Conservation (phyloP, 2,329 filamentous ascomycete genomes). For the Ophiostoma novo-ulmi region DNA sequence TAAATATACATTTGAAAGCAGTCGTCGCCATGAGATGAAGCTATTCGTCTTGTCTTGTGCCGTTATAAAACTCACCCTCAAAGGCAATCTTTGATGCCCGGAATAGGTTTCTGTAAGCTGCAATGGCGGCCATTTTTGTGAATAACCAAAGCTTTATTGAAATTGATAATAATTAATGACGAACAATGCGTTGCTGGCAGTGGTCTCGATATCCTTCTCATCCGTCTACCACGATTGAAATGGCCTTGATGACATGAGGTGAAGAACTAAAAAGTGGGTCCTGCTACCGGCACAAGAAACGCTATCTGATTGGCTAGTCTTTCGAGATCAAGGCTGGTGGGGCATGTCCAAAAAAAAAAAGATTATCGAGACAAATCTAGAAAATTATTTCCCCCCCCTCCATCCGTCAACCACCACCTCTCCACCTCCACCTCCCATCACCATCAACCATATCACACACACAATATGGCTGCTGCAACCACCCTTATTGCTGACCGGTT, state of each 20-base stretch:
- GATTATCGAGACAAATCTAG: slow-evolving; percentile 26
- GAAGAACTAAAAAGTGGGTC: slow-evolving; percentile 3
- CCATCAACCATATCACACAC: slow-evolving; percentile 14
- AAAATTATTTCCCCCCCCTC: slow-evolving; percentile 5
- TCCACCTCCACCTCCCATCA: slow-evolving; percentile 4
- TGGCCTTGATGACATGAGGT: neutral
- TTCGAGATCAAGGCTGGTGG: slow-evolving; percentile 15
- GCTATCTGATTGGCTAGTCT: neutral
- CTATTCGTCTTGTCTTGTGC: neutral
- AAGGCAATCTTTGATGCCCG: slow-evolving; percentile 81
- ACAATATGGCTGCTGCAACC: slow-evolving; percentile 58
- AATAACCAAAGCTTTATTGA: neutral
- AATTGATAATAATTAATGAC: neutral
- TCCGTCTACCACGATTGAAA: neutral
- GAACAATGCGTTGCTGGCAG: neutral
- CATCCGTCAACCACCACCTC: slow-evolving; percentile 3
- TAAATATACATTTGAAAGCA: neutral
- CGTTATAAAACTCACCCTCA: slow-evolving; percentile 51
- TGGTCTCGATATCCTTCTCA: neutral
- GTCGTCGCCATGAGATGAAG: neutral
- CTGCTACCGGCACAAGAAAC: neutral
- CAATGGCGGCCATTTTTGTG: slow-evolving; percentile 47
- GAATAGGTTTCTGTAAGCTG: slow-evolving; percentile 75
- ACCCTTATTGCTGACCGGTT: slow-evolving; percentile 57
- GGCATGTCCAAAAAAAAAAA: slow-evolving; percentile 16